Conservation (phyloP, 371 early-diverging fungal genomes). For the Haplosporangium sp. region DNA sequence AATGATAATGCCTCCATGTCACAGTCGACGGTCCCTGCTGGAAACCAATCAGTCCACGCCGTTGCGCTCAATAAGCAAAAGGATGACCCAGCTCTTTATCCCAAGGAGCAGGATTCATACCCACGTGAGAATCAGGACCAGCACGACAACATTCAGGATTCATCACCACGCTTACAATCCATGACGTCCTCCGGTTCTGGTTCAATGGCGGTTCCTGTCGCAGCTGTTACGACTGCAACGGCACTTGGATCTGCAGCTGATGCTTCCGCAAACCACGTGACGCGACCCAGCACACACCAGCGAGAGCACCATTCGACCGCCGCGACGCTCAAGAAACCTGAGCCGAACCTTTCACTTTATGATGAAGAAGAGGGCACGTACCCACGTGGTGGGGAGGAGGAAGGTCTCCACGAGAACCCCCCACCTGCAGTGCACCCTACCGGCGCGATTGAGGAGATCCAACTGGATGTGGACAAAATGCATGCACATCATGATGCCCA, state of each 20-base stretch:
- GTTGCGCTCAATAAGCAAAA: not conserved
- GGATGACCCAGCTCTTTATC: not conserved
- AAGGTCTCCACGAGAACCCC: slow-evolving; percentile 11
- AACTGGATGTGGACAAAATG: not conserved
- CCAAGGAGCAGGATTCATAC: slow-evolving; percentile 16
- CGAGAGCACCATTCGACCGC: slow-evolving; percentile 1
- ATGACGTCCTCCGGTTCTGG: too few relatives aligned
- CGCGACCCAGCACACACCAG: not conserved
- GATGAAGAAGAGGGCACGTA: slow-evolving; percentile 12
- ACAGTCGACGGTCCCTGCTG: too few relatives aligned
- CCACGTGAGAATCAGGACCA: slow-evolving; percentile 3
- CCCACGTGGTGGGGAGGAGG: slow-evolving; percentile 5
- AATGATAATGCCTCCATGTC: not conserved
- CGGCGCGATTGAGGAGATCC: slow-evolving; percentile 6
- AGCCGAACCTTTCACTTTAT: slow-evolving; percentile 1
- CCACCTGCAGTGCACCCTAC: slow-evolving; percentile 6
- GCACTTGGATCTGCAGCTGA: too few relatives aligned
- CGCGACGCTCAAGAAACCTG: slow-evolving; percentile 9
- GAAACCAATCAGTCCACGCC: not conserved
- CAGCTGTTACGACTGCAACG: too few relatives aligned
- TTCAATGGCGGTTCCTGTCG: too few relatives aligned
- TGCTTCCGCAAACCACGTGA: too few relatives aligned
- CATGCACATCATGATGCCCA: slow-evolving; percentile 20
- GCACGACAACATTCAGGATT: not conserved
- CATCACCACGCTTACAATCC: too few relatives aligned